Conservation (phyloP, 2,329 filamentous ascomycete species). For the Emmonsiellopsis sp. region DNA sequence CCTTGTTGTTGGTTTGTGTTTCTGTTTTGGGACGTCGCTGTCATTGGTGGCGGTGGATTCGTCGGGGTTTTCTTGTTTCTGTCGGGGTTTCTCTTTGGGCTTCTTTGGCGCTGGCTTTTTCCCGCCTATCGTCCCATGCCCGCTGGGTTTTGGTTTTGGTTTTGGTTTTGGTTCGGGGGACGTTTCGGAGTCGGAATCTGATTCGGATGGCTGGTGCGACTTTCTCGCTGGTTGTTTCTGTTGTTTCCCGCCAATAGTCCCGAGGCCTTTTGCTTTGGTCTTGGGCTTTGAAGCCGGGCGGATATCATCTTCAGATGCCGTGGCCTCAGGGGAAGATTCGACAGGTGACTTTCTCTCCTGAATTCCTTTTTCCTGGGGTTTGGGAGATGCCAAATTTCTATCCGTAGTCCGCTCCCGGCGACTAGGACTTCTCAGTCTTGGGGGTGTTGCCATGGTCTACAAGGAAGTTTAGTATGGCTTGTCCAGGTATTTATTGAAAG, state of each 20-base stretch:
- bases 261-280: conserved; percentile 8
- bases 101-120: background rate
- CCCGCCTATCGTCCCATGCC: background rate
- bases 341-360: background rate
- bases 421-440: background rate
- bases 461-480: background rate
- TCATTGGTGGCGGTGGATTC: conserved; percentile 4
- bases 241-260: conserved; percentile 9
- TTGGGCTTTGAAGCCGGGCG: conserved; percentile 1
- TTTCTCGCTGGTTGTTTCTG: background rate
- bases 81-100: conserved; percentile 2
- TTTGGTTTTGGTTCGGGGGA: background rate
- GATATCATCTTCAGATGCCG: conserved; percentile 6
- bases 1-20: background rate
- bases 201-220: background rate
- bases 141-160: background rate
- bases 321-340: conserved; percentile 1
- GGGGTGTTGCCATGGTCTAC: conserved; percentile 1
- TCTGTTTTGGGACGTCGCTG: background rate
- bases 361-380: background rate
- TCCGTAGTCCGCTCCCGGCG: background rate
- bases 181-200: background rate
- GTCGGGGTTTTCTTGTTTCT: background rate
- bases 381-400: background rate
- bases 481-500: background rate